These are phyloP conservation scores for Penicillium vulpinum DNA, from an alignment of 2,329 filamentous ascomycete genomes.

Conservation along the genomic window DNA sequence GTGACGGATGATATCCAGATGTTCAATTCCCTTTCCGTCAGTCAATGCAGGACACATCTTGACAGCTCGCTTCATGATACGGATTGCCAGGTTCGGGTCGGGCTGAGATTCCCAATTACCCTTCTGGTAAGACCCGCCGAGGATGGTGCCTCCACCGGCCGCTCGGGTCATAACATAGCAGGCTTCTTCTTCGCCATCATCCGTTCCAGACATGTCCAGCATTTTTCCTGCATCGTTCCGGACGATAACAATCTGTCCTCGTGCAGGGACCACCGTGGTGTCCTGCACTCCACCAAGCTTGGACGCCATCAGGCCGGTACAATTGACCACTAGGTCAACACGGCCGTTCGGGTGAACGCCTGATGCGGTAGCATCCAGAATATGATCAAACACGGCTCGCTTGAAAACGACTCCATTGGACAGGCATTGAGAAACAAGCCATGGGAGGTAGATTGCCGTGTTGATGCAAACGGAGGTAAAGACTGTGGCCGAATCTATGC, in stretches of 20 bases:
- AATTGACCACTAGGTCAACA: slow-evolving; percentile 74
- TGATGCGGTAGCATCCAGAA: slow-evolving; percentile 63
- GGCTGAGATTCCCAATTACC: slow-evolving; percentile 74
- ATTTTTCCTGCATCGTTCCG: slow-evolving; percentile 72
- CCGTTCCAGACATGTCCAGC: slow-evolving; percentile 67
- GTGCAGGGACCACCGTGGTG: slow-evolving; percentile 65
- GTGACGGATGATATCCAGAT: slow-evolving; percentile 72
- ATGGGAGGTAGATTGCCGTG: slow-evolving; percentile 78
- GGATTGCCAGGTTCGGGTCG: slow-evolving; percentile 70
- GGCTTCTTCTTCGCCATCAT: slow-evolving; percentile 69
- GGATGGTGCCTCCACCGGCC: slow-evolving; percentile 69
- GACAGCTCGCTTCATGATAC: slow-evolving; percentile 73
- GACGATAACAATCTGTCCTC: slow-evolving; percentile 81
- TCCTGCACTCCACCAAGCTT: slow-evolving; percentile 81
- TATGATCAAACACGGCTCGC: slow-evolving; percentile 62
- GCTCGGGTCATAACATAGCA: slow-evolving; percentile 82
- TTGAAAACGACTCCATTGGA: slow-evolving; percentile 67
- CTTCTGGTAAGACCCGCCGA: slow-evolving; percentile 78
- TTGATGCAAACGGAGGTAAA: slow-evolving; percentile 90
- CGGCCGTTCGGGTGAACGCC: slow-evolving; percentile 52
- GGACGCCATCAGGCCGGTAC: slow-evolving; percentile 72
- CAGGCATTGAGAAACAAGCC: slow-evolving; percentile 74
- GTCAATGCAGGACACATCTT: slow-evolving; percentile 31
- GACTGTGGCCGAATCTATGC: slow-evolving; percentile 67
- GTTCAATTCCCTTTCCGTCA: slow-evolving; percentile 62